These are phyloP conservation scores for Coemansia sp. DNA, from an alignment of 192 early-diverging fungal genomes.

Conservation along the genomic window DNA sequence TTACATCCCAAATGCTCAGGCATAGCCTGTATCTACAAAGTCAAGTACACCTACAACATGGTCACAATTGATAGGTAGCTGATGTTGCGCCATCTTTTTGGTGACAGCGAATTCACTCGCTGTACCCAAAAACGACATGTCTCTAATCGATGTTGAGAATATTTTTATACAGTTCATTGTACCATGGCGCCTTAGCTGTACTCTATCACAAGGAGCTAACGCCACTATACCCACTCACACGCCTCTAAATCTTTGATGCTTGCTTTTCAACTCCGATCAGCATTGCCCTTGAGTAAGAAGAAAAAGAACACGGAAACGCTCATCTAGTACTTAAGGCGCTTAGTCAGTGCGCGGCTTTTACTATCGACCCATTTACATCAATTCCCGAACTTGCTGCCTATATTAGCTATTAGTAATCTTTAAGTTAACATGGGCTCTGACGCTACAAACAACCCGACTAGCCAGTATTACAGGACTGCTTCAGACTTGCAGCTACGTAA, in stretches of 20 bases:
- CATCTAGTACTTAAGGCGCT: not conserved
- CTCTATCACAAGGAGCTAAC: not conserved
- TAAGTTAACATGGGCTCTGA: not conserved
- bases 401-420: not conserved
- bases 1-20: no score
- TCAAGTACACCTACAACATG: not conserved
- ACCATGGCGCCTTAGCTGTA: not conserved
- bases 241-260: not conserved
- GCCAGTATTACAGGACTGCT: conserved; percentile 18
- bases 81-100: not conserved
- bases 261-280: not conserved
- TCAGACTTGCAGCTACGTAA: conserved; percentile 18
- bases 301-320: no score
- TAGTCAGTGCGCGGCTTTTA: not conserved
- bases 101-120: no score
- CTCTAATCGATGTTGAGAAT: no score
- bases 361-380: not conserved
- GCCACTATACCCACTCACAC: not conserved
- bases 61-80: not conserved
- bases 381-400: not conserved
- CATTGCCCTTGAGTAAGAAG: not conserved
- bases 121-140: no score
- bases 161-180: not conserved
- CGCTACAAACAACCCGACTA: not conserved
- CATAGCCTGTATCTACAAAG: no score